Conservation (phyloP, 192 early-diverging fungal species). For the Rhizophagus sp. region DNA sequence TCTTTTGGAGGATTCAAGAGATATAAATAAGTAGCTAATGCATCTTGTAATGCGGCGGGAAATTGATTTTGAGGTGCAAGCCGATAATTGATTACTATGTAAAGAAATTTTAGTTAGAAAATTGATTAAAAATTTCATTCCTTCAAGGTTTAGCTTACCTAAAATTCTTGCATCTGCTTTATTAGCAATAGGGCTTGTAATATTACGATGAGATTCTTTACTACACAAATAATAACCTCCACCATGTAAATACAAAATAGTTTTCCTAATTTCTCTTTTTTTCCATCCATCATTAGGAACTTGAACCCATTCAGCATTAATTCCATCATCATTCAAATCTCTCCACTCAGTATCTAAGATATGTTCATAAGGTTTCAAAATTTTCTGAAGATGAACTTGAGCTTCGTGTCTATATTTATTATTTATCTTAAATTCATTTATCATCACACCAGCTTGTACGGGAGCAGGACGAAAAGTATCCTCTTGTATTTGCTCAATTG, state of each 20-base stretch:
- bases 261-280: too few relatives aligned
- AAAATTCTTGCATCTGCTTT: slow-evolving; percentile 35
- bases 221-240: slow-evolving; percentile 17
- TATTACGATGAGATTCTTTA: not conserved
- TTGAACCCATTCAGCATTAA: too few relatives aligned
- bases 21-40: too few relatives aligned
- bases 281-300: too few relatives aligned
- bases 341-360: too few relatives aligned
- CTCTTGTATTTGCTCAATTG: slow-evolving; percentile 43
- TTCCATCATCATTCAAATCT: too few relatives aligned
- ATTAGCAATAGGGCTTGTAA: slow-evolving; percentile 46
- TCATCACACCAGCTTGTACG: slow-evolving; percentile 31
- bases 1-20: too few relatives aligned
- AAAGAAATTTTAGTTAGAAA: not conserved
- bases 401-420: slow-evolving; percentile 22
- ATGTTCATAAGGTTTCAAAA: slow-evolving; percentile 27
- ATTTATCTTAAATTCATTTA: slow-evolving; percentile 27
- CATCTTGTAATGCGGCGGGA: too few relatives aligned
- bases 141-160: slow-evolving; percentile 24
- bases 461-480: slow-evolving; percentile 21
- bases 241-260: too few relatives aligned
- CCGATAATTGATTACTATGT: slow-evolving; percentile 48
- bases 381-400: slow-evolving; percentile 32
- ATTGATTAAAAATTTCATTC: not conserved
- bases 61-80: too few relatives aligned